A percentile compares a stretch with the other conserved stretches of the same genome.
Evolutionary conservation across 306 rosid genomes (phyloP).

Genomic region (Cicer yamashitae): DNA sequence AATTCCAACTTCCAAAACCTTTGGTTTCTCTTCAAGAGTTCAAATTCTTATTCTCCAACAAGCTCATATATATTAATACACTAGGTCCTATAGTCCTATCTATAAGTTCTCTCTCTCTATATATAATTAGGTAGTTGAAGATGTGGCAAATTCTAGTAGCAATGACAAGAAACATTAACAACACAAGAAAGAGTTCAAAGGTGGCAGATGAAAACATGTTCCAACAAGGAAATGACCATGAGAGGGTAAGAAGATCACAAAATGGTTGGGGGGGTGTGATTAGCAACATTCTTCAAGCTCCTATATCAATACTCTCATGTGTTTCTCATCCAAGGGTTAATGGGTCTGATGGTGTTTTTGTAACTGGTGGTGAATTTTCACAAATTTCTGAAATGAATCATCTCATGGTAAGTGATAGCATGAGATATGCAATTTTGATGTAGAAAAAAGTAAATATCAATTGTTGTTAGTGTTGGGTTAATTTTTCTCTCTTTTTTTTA

Average conservation of each 20-base stretch:
- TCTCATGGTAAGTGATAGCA: slow-evolving; percentile 93
- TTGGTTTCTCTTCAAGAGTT: slow-evolving; percentile 33
- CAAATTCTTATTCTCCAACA: not conserved
- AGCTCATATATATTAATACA: not conserved
- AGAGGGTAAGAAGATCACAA: slow-evolving; percentile 39
- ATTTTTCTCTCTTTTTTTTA: not conserved
- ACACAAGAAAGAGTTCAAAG: slow-evolving; percentile 68
- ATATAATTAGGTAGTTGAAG: not conserved
- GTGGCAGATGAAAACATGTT: slow-evolving; percentile 93
- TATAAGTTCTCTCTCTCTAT: too few species aligned
- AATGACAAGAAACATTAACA: slow-evolving; percentile 58
- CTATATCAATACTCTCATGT: slow-evolving; percentile 76
- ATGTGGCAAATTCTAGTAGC: slow-evolving; percentile 55
- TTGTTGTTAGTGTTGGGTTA: slow-evolving; percentile 1
- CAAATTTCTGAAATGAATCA: slow-evolving; percentile 84
- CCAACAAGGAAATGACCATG: slow-evolving; percentile 49
- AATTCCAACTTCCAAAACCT: slow-evolving; percentile 43
- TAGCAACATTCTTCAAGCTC: slow-evolving; percentile 59
- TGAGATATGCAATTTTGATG: slow-evolving; percentile 98
- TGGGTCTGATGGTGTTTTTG: slow-evolving; percentile 77
- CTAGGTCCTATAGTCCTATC: too few species aligned
- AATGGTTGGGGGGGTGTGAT: slow-evolving; percentile 56
- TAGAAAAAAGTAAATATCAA: slow-evolving; percentile 44
- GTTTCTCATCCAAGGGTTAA: slow-evolving; percentile 69
- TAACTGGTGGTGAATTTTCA: slow-evolving; percentile 61